Evolutionary conservation across 345 rosid species (phyloP), one percentile per base, ranked within the genome.

Genomic region (Geranium rotundifolium): DNA sequence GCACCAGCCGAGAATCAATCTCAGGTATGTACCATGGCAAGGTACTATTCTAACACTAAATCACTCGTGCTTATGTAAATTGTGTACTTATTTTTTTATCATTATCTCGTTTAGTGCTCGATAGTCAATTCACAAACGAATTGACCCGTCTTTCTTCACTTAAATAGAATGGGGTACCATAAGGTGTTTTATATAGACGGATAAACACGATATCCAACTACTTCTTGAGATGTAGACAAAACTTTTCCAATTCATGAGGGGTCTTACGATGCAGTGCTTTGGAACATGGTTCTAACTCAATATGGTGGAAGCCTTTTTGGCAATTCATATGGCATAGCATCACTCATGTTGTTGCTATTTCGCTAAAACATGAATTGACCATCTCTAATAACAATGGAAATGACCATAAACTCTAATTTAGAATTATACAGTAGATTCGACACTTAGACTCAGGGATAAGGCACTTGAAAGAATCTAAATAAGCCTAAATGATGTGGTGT

Each of bases 41-140:
- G 27, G 27, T 23, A 23, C 27, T 23, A 23, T 23, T 23, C 27
- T 23, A 23, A 1, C 27, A 23, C 27, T 2, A 23, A 23, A 23
- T 2, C 27, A 23, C 2, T 23, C 1, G 27, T 23, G 27, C 27
- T 23, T 23, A 23, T 23, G 27, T 2, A 63, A 17, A 69, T 54
- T 0, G 50, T 62, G 16, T 63, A 69, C 15, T 59, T 63, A 4
- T 69, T 69, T 30, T 30, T 69, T 63, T 4, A 69, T 14, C 3
- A 54, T 69, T 4, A 69, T 30, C 19, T 69, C 63, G 52, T 69
- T 69, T 1, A 69, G 29, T 5, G 52, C 63, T 3, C 34, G 20
- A 14, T 67, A 67, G 16, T 60, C 30, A 15, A 60, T 9, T 17
- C 63, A 41, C 2, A 58, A 0, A 0, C 41, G 20, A 4, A 66